These are phyloP conservation scores for Alternaria dauci DNA, from an alignment of 2,329 filamentous ascomycete species.

Conservation along the genomic window DNA sequence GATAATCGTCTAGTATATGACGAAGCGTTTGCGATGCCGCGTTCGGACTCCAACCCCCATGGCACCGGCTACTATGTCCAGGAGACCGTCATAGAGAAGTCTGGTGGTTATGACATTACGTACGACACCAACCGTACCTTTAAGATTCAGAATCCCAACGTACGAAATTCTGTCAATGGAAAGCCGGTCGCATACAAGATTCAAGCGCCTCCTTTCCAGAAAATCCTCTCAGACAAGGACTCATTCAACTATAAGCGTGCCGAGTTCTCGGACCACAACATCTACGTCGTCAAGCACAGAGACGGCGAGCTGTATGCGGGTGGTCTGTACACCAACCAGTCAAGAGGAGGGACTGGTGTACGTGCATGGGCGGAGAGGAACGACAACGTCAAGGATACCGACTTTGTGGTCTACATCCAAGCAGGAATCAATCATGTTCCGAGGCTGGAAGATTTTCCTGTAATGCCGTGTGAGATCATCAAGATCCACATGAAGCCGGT, in stretches of 20 bases:
- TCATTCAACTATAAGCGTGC: conserved; percentile 66
- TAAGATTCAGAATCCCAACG: conserved; percentile 59
- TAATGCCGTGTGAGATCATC: conserved; percentile 61
- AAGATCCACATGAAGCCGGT: conserved; percentile 66
- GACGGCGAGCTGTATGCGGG: conserved; percentile 68
- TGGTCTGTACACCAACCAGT: conserved; percentile 69
- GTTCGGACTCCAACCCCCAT: conserved; percentile 64
- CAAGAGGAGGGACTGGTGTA: conserved; percentile 60
- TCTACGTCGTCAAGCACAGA: conserved; percentile 66
- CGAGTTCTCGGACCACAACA: conserved; percentile 65
- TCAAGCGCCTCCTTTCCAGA: conserved; percentile 59
- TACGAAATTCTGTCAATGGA: conserved; percentile 57
- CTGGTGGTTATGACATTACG: conserved; percentile 61
- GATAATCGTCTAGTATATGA: conserved; percentile 60
- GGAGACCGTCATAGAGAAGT: conserved; percentile 59
- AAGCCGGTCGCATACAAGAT: conserved; percentile 62
- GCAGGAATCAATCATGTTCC: conserved; percentile 67
- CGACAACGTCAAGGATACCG: conserved; percentile 63
- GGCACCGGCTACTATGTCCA: conserved; percentile 59
- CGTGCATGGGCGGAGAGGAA: conserved; percentile 60
- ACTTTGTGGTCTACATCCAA: conserved; percentile 66
- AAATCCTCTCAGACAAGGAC: conserved; percentile 61
- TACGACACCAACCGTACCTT: conserved; percentile 56
- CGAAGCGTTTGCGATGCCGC: conserved; percentile 67
- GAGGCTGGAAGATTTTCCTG: conserved; percentile 54